These are phyloP conservation scores for Cercospora berteroae DNA, from an alignment of 2,329 filamentous ascomycete species.

Conservation along the genomic window DNA sequence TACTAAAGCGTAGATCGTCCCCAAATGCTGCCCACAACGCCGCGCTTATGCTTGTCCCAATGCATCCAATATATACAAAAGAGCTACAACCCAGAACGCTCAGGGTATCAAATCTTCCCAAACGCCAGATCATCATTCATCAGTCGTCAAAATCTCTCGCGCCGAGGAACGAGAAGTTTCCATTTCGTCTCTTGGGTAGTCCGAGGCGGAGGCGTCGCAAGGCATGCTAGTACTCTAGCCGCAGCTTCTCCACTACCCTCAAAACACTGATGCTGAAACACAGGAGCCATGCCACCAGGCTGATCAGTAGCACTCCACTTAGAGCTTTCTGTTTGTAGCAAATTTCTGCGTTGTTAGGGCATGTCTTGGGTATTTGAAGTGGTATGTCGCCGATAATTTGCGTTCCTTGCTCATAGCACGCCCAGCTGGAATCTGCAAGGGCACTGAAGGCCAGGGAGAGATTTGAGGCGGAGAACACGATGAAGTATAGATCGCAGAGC, in stretches of 20 bases:
- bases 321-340: conserved; percentile 67
- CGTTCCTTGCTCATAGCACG: conserved; percentile 38
- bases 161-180: neutral
- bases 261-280: conserved; percentile 77
- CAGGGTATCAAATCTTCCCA: conserved; percentile 6
- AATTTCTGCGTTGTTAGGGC: conserved; percentile 45
- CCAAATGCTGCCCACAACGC: neutral
- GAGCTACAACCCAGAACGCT: neutral
- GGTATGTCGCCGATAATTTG: conserved; percentile 13
- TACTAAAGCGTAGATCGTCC: neutral
- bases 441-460: conserved; percentile 85
- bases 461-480: conserved; percentile 95
- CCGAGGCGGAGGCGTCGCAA: neutral
- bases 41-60: neutral
- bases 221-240: conserved; percentile 22
- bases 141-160: conserved; percentile 10
- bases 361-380: conserved; percentile 34
- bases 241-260: conserved; percentile 41
- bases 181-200: neutral
- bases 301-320: conserved; percentile 74
- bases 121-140: conserved; percentile 18
- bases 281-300: conserved; percentile 82
- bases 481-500: conserved; percentile 90
- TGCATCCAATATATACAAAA: conserved; percentile 7
- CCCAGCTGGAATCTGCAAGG: conserved; percentile 62